Conservation (phyloP, 371 early-diverging fungal species). For the Chytridiales sp. region DNA sequence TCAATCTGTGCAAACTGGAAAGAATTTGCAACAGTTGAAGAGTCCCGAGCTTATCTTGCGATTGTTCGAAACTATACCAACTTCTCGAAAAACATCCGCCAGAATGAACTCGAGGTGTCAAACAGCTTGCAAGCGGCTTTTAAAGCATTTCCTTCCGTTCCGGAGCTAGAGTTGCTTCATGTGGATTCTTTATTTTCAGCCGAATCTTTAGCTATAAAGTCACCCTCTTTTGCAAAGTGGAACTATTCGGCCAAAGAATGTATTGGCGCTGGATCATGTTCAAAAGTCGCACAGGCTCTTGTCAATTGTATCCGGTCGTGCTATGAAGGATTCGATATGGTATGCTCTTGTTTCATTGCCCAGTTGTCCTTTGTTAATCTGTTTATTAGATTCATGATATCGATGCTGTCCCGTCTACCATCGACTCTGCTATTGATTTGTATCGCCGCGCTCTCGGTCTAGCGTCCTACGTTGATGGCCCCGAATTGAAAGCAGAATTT, state of each 20-base stretch:
- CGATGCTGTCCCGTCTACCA: neutral
- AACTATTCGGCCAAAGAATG: neutral
- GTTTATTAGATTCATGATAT: neutral
- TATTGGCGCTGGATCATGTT: neutral
- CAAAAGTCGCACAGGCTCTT: conserved; percentile 5
- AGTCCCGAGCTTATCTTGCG: no score
- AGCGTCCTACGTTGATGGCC: neutral
- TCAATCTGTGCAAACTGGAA: no score
- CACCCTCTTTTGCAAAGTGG: neutral
- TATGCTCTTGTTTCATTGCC: neutral
- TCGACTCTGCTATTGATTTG: neutral
- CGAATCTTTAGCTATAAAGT: neutral
- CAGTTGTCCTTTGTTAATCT: neutral
- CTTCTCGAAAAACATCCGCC: no score
- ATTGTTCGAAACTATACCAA: no score
- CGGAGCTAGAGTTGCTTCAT: neutral
- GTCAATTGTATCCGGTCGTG: conserved; percentile 23
- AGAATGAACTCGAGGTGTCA: no score
- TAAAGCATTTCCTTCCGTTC: neutral
- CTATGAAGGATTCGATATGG: conserved; percentile 16
- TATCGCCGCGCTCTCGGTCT: neutral
- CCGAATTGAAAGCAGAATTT: neutral
- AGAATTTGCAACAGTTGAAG: no score
- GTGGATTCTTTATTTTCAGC: neutral
- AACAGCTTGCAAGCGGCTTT: no score